These are phyloP conservation scores for Gynochthodes officinalis DNA, from an alignment of 257 asterid genomes.

Conservation along the genomic window DNA sequence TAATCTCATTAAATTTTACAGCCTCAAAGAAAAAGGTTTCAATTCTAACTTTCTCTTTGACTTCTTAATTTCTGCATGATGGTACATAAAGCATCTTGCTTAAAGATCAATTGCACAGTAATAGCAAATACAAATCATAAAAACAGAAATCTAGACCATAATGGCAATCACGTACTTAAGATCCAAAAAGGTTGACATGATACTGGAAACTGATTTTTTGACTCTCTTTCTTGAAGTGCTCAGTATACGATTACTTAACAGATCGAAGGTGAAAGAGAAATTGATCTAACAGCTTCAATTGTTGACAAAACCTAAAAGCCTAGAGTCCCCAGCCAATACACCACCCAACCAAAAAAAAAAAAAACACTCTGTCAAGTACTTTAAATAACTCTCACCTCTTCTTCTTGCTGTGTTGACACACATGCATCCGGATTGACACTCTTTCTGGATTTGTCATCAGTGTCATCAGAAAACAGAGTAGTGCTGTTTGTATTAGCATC, in stretches of 20 bases:
- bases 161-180: background rate
- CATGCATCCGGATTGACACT: slow-evolving; percentile 57
- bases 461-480: slow-evolving; percentile 91
- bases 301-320: background rate
- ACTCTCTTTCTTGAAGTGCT: background rate
- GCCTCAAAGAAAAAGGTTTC: background rate
- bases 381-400: slow-evolving; percentile 47
- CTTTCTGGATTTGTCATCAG: slow-evolving; percentile 69
- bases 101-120: background rate
- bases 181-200: background rate
- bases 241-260: background rate
- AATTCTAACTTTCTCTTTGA: background rate
- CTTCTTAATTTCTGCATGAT: background rate
- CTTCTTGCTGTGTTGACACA: slow-evolving; percentile 55
- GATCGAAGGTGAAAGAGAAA: background rate
- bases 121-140: background rate
- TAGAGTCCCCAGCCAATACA: background rate
- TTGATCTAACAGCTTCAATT: background rate
- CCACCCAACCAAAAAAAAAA: background rate
- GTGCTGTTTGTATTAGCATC: slow-evolving; percentile 97
- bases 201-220: no score
- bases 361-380: background rate
- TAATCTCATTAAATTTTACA: slow-evolving; percentile 2
- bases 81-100: background rate
- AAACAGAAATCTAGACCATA: background rate